Evolutionary conservation across 1,284 basidiomycete genomes (phyloP), one percentile per base, ranked within the genome.

Genomic region (Trametes pubescens): DNA sequence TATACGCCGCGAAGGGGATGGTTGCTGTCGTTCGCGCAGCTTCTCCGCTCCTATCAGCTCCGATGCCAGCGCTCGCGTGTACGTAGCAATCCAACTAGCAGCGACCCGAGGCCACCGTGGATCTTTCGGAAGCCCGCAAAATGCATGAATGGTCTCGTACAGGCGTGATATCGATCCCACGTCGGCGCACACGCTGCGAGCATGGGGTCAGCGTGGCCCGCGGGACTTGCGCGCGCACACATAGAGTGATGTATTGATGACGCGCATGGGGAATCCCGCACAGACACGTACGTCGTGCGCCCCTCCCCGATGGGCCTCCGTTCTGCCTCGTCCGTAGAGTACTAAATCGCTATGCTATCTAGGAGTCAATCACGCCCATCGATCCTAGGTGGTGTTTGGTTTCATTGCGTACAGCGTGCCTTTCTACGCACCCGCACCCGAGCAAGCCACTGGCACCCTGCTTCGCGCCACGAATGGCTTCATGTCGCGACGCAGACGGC

Each of bases 281-380:
- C n/a, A 24, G 29, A 40, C 18, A 43, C 46, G 35, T 24, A 44
- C 22, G 26, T 43, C 16, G 58, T 38, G 21, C 9, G 24, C 37
- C 24, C 35, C n/a, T 22, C 52, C 52, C 43, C 52, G 52, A 55
- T 43, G 26, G 59, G 46, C 32, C 48, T 10, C 35, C 21, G 40
- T 16, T 21, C 48, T 48, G 5, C 63, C 53, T 24, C 29, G 21
- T 11, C 18, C 24, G 18, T 18, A 38, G 29, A 53, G 53, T 48
- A 61, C 60, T 61, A 53, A 56, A 61, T 61, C 60, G 53, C 60
- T 46, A 61, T 35, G 40, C 60, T 61, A 61, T 61, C 60, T 61
- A 48, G 44, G 53, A 56, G 48, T 61, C 48, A 47, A 56, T 61
- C 60, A 55, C 53, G 48, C 59, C 52, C 46, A 56, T 61, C 53